Percentiles rank a stretch among this genome's conserved stretches.
phyloP scores from a whole-genome alignment of 768 basidiomycete species.

The Psilocybe sp. region DNA sequence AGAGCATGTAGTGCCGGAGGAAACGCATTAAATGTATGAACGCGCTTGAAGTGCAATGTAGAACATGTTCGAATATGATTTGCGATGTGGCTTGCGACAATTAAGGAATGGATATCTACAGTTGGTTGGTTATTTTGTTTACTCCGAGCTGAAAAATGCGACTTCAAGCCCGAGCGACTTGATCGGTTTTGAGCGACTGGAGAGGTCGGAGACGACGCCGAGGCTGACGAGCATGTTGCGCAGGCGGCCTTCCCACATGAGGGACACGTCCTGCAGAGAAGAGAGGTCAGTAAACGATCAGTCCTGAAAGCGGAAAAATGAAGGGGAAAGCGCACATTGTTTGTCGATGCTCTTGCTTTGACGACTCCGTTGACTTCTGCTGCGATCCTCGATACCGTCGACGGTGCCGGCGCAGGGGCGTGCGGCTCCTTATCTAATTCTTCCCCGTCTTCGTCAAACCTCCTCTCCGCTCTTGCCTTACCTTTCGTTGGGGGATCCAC shows the following conservation, averaged over 20 bases:
- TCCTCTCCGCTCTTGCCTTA: too few relatives aligned
- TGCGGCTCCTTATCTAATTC: too few relatives aligned
- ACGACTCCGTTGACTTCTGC: conserved; percentile 74
- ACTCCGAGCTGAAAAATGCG: conserved; percentile 81
- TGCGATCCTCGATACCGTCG: conserved; percentile 26
- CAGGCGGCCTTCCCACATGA: conserved; percentile 93
- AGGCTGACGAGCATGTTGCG: conserved; percentile 86
- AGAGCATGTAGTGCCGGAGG: too few relatives aligned
- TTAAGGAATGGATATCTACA: too few relatives aligned
- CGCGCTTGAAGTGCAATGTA: too few relatives aligned
- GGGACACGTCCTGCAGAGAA: conserved; percentile 66
- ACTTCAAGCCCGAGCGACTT: conserved; percentile 89
- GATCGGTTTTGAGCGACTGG: conserved; percentile 82
- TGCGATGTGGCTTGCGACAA: too few relatives aligned
- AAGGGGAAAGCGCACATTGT: conserved; percentile 56
- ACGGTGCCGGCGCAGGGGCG: conserved; percentile 12
- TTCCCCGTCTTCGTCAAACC: too few relatives aligned
- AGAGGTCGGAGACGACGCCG: conserved; percentile 89
- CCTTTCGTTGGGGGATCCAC: too few relatives aligned
- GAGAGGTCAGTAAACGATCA: neutral
- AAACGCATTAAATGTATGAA: too few relatives aligned
- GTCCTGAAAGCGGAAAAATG: neutral
- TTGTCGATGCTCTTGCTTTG: conserved; percentile 87
- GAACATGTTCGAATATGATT: too few relatives aligned
- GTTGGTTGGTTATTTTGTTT: conserved; percentile 3